Percentiles rank a stretch among this genome's conserved stretches.
phyloP scores from a whole-genome alignment of 2,329 filamentous ascomycete species.

The Cadophora luteo-olivacea region DNA sequence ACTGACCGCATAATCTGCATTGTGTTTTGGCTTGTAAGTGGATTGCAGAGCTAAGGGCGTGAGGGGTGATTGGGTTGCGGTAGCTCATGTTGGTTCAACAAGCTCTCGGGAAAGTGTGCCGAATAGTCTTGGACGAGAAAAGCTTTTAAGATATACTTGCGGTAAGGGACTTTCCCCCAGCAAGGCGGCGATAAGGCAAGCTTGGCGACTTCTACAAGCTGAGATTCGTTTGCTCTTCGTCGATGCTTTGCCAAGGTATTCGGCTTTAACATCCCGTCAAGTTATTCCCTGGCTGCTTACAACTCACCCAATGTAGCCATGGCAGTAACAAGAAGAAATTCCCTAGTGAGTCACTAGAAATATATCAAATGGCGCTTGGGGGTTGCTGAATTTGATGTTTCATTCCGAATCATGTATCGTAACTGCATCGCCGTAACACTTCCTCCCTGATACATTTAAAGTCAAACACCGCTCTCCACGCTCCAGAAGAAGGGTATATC shows the following conservation, averaged over 20 bases:
- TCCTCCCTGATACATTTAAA: neutral
- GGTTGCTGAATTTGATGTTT: conserved; percentile 1
- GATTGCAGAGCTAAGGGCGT: neutral
- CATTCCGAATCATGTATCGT: conserved; percentile 7
- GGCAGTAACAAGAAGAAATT: neutral
- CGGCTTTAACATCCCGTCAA: neutral
- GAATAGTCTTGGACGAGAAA: neutral
- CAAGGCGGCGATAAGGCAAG: neutral
- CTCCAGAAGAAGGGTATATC: conserved; percentile 14
- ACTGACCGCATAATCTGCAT: neutral
- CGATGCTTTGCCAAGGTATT: neutral
- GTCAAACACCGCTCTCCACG: neutral
- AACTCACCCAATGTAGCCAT: neutral
- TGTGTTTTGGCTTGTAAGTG: neutral
- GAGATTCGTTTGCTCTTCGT: neutral
- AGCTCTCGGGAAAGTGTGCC: conserved; percentile 9
- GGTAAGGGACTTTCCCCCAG: neutral
- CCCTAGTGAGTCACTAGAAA: neutral
- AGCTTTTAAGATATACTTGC: neutral
- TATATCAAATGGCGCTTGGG: neutral
- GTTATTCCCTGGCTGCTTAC: neutral
- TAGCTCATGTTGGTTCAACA: neutral
- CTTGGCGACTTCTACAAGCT: neutral
- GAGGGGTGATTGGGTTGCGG: conserved; percentile 6
- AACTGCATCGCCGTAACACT: neutral